A percentile compares a stretch with the other conserved stretches of the same genome.
These are phyloP conservation scores for Aspergillus panamensis DNA, from an alignment of 495 filamentous ascomycete species.

Conservation along the genomic window DNA sequence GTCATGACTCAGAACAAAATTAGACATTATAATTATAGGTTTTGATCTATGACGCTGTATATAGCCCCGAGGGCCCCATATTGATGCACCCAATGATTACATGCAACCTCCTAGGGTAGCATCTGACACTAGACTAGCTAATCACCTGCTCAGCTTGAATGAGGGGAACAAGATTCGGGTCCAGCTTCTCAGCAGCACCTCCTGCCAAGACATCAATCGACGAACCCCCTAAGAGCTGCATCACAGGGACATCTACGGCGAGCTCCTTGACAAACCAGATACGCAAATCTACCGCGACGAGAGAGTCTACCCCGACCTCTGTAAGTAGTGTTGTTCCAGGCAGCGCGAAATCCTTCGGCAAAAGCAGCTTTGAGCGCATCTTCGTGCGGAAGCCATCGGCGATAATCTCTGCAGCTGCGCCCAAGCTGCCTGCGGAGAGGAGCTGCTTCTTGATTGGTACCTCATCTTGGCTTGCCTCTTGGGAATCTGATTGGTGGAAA, in stretches of 20 bases:
- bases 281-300: slow-evolving; percentile 35
- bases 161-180: not conserved
- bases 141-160: not conserved
- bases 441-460: not conserved
- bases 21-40: too few relatives aligned
- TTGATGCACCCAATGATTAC: too few relatives aligned
- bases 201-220: slow-evolving; percentile 12
- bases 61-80: too few relatives aligned
- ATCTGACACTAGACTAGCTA: not conserved
- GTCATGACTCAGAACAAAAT: too few relatives aligned
- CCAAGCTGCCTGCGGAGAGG: not conserved
- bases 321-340: slow-evolving; percentile 6
- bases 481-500: not conserved
- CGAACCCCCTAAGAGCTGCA: slow-evolving; percentile 44
- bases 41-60: too few relatives aligned
- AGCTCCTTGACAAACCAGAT: slow-evolving; percentile 39
- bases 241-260: slow-evolving; percentile 44
- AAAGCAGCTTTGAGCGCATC: slow-evolving; percentile 3
- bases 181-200: slow-evolving; percentile 2
- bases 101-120: too few relatives aligned
- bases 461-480: not conserved
- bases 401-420: not conserved
- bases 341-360: not conserved
- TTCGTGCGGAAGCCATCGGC: slow-evolving; percentile 2
- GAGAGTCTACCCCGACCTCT: slow-evolving; percentile 39